phyloP scores from a whole-genome alignment of 2,329 filamentous ascomycete genomes.

The Cercospora nicotianae region DNA sequence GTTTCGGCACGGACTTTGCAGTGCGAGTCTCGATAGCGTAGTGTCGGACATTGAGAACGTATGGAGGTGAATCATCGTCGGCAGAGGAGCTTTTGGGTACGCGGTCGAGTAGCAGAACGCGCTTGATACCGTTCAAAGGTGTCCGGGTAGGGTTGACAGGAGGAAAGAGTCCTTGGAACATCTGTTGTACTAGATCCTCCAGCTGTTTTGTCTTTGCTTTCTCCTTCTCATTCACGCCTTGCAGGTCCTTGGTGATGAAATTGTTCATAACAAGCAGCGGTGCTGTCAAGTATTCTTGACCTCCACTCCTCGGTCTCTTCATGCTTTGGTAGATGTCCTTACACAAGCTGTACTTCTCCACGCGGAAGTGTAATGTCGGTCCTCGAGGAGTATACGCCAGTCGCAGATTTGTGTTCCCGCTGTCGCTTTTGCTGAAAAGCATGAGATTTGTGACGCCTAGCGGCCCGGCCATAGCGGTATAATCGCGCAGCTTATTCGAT shows the following conservation, averaged over 20 bases:
- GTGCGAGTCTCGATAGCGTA: slow-evolving; percentile 92
- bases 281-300: slow-evolving; percentile 77
- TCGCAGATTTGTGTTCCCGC: slow-evolving; percentile 89
- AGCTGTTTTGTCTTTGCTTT: slow-evolving; percentile 74
- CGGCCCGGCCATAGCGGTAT: slow-evolving; percentile 91
- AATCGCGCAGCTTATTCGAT: slow-evolving; percentile 86
- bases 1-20: slow-evolving; percentile 74
- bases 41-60: slow-evolving; percentile 84
- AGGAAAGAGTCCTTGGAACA: slow-evolving; percentile 95
- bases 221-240: slow-evolving; percentile 42
- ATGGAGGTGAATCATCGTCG: slow-evolving; percentile 45
- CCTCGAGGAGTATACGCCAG: slow-evolving; percentile 85
- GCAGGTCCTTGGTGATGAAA: slow-evolving; percentile 63
- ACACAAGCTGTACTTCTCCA: slow-evolving; percentile 90
- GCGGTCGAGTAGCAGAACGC: slow-evolving; percentile 86
- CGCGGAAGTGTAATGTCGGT: slow-evolving; percentile 88
- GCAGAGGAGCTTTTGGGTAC: slow-evolving; percentile 51
- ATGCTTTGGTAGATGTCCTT: slow-evolving; percentile 85
- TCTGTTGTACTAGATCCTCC: slow-evolving; percentile 85
- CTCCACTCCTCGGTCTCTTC: slow-evolving; percentile 76
- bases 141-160: slow-evolving; percentile 91
- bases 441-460: slow-evolving; percentile 90
- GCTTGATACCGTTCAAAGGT: slow-evolving; percentile 85
- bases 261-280: slow-evolving; percentile 99
- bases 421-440: slow-evolving; percentile 85